phyloP scores from a whole-genome alignment of 495 filamentous ascomycete species.

The Penicillium mononematosum region DNA sequence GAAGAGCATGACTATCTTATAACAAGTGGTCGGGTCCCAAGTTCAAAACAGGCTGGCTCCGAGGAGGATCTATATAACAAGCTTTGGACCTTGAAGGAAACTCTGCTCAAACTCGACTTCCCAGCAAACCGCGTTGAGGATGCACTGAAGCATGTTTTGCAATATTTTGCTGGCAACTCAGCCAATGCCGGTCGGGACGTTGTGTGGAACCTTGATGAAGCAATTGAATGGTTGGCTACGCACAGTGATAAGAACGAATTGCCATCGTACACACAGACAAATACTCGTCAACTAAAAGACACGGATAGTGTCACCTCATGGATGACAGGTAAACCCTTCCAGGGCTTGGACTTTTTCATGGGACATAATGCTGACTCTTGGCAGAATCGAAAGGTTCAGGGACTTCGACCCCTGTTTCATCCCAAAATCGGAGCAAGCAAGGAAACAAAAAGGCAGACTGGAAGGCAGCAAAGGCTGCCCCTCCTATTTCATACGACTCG shows the following conservation, averaged over 20 bases:
- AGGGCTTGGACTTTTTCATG: conserved; percentile 18
- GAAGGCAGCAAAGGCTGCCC: conserved; percentile 27
- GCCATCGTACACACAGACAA: conserved; percentile 61
- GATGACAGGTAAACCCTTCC: conserved; percentile 42
- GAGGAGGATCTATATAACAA: conserved; percentile 74
- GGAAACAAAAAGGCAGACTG: conserved; percentile 30
- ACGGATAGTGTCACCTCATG: conserved; percentile 41
- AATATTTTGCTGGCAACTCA: conserved; percentile 53
- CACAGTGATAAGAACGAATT: conserved; percentile 66
- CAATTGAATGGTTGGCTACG: conserved; percentile 81
- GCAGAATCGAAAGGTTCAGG: conserved; percentile 38
- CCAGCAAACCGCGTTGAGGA: conserved; percentile 59
- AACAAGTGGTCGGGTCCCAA: conserved; percentile 27
- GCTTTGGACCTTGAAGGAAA: conserved; percentile 77
- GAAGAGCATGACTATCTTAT: conserved; percentile 41
- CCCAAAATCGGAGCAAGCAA: conserved; percentile 26
- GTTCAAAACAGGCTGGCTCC: conserved; percentile 33
- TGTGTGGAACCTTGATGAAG: conserved; percentile 82
- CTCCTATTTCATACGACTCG: conserved; percentile 41
- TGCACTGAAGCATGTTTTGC: conserved; percentile 63
- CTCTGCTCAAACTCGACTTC: conserved; percentile 67
- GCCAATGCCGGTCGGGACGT: conserved; percentile 55
- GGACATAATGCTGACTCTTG: conserved; percentile 28
- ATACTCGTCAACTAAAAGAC: conserved; percentile 34
- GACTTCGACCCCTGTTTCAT: conserved; percentile 31